Evolutionary conservation across 169 alveolate genomes (phyloP).

Genomic region (Perkinsus chesapeaki): DNA sequence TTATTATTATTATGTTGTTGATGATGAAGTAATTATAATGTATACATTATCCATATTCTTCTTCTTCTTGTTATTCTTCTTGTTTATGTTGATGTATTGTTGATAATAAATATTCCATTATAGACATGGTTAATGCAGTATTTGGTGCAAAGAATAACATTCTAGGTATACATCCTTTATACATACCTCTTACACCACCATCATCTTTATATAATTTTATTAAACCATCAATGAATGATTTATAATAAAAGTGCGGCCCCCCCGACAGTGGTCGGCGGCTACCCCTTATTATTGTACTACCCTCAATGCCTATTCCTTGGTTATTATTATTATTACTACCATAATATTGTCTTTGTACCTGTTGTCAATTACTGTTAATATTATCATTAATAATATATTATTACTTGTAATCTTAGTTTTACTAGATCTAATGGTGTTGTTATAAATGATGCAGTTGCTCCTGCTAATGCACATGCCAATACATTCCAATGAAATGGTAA

Average conservation of each 20-base stretch:
- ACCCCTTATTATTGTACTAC: too few species aligned
- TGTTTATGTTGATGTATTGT: not conserved
- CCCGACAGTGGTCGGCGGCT: too few species aligned
- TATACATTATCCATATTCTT: too few species aligned
- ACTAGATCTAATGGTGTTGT: conserved; percentile 1
- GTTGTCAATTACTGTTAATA: not conserved
- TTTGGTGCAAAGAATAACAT: not conserved
- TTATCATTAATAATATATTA: not conserved
- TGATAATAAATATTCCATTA: not conserved
- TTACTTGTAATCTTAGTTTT: not conserved
- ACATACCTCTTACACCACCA: not conserved
- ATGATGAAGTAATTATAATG: too few species aligned
- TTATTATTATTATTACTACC: not conserved
- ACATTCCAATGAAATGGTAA: not conserved
- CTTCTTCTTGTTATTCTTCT: not conserved
- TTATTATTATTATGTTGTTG: not conserved
- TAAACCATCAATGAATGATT: not conserved
- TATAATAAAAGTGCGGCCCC: not conserved
- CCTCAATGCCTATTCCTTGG: too few species aligned
- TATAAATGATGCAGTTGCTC: not conserved
- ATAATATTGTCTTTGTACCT: not conserved
- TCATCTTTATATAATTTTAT: not conserved
- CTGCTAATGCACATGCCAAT: not conserved
- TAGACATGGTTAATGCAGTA: not conserved
- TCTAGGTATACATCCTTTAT: not conserved